Base-by-base conservation (phyloP, 768 basidiomycete genomes). In the Tricholomella constricta region DNA sequence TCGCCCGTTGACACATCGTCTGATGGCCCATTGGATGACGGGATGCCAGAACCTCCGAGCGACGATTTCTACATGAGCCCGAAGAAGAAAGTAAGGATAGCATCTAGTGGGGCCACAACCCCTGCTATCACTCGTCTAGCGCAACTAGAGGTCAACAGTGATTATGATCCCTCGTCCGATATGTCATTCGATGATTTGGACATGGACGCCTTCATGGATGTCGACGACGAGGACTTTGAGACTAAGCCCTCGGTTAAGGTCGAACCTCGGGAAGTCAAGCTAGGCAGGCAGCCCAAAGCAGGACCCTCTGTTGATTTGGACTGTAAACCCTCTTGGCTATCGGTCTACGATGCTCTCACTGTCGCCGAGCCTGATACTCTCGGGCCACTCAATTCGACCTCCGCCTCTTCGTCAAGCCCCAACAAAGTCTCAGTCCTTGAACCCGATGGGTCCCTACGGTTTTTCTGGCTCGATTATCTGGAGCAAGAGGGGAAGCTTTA, bases 381-480 rank as follows among this genome's bases (percentile, higher is more conserved):
- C 23, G 88, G 86, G 12, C 75, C 73, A 22, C 67, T 79, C 27
- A 48, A 69, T 2, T 66, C 73, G 6, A 65, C 69, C 4, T 65
- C 68, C 14, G 69, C 72, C 6, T 60, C 69, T 2, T 59, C 75
- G 4, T 56, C 65, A 41, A 72, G 78, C 45, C 55, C 76, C 44
- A 64, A 63, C 65, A 65, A 76, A 19, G 58, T 84, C 6, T 79
- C 80, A 36, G 87, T 86, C 0, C 77, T 94, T 2, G 92, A 98
- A 63, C 72, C 81, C 4, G 93, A 97, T 58, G 94, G 92, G 1
- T 89, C 85, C 3, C 72, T 98, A 12, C 82, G 81, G 23, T 94
- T 99, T 77, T 99, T 88, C 76, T 99, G 97, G 97, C 76, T 98
- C 19, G 97, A 99, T 65, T 93, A 93, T 63, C 83, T 95, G 29